Percentiles rank a stretch among this genome's conserved stretches.
phyloP scores from a whole-genome alignment of 495 filamentous ascomycete species.

The Daldinia decipiens region DNA sequence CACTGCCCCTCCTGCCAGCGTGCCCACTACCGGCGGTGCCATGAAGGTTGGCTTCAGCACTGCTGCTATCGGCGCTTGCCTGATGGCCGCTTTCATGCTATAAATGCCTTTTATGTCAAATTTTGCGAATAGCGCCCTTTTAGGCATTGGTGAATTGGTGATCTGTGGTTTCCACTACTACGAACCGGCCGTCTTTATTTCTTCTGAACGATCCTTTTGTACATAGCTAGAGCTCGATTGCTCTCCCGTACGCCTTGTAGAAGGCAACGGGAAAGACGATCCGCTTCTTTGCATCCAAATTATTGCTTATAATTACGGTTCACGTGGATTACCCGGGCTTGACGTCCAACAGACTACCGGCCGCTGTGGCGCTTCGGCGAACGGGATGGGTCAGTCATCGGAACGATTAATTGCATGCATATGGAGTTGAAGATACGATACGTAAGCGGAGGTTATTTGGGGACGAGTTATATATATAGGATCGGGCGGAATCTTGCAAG shows the following conservation, averaged over 20 bases:
- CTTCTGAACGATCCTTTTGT: constrained; percentile 44
- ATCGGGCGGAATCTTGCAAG: constrained; percentile 35
- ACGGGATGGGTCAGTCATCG: constrained; percentile 29
- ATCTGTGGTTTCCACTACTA: constrained; percentile 40
- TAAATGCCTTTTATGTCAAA: constrained; percentile 28
- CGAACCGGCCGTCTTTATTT: constrained; percentile 45
- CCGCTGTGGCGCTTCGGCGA: constrained; percentile 26
- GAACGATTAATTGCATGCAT: constrained; percentile 42
- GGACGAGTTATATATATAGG: constrained; percentile 42
- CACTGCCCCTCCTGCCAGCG: constrained; percentile 26
- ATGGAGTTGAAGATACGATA: constrained; percentile 33
- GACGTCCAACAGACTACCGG: constrained; percentile 37
- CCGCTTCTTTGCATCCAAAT: constrained; percentile 30
- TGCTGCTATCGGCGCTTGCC: constrained; percentile 39
- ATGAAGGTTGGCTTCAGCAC: constrained; percentile 45
- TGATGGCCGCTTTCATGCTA: constrained; percentile 42
- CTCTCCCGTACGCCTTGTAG: not conserved
- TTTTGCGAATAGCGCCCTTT: constrained; percentile 23
- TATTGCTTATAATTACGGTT: constrained; percentile 48
- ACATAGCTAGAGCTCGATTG: constrained; percentile 39
- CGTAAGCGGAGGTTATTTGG: constrained; percentile 22
- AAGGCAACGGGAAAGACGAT: constrained; percentile 25
- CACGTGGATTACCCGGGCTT: constrained; percentile 39
- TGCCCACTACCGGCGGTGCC: constrained; percentile 21
- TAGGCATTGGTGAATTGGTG: constrained; percentile 38